These are phyloP conservation scores for Flaveria linearis DNA, from an alignment of 129 eudicot species.

Conservation along the genomic window DNA sequence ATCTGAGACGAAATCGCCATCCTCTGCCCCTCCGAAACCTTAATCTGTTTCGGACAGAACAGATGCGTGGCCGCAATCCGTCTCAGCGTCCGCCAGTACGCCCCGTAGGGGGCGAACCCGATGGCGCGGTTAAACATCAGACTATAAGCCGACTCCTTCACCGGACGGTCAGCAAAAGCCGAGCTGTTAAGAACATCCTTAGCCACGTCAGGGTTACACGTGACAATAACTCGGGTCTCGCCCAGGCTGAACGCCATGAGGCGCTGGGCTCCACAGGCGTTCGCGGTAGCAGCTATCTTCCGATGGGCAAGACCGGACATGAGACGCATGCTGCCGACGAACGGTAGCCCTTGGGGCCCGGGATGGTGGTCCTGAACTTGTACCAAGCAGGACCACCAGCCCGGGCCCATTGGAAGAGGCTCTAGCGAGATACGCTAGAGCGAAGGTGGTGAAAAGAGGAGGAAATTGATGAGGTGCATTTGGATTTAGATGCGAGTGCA, in stretches of 20 bases:
- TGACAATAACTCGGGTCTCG: slow-evolving; percentile 64
- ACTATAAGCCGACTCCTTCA: slow-evolving; percentile 73
- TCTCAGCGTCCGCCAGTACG: slow-evolving; percentile 80
- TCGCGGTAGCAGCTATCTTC: slow-evolving; percentile 66
- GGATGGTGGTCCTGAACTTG: slow-evolving; percentile 43
- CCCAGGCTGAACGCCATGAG: slow-evolving; percentile 89
- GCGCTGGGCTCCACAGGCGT: slow-evolving; percentile 46
- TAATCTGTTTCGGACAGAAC: slow-evolving; percentile 75
- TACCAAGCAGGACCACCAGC: slow-evolving; percentile 84
- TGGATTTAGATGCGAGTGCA: slow-evolving; percentile 59
- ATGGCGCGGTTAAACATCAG: slow-evolving; percentile 89
- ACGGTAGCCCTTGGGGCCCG: slow-evolving; percentile 68
- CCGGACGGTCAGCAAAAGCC: slow-evolving; percentile 78
- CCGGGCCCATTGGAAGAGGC: slow-evolving; percentile 49
- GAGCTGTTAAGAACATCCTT: slow-evolving; percentile 64
- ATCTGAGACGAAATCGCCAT: slow-evolving; percentile 44
- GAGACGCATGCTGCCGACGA: slow-evolving; percentile 77
- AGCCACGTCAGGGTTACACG: slow-evolving; percentile 79
- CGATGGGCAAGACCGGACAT: slow-evolving; percentile 90
- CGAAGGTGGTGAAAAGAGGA: slow-evolving; percentile 26
- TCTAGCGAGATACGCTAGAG: slow-evolving; percentile 32
- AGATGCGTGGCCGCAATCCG: slow-evolving; percentile 69
- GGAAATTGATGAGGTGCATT: slow-evolving; percentile 47
- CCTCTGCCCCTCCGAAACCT: slow-evolving; percentile 54
- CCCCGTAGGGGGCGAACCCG: slow-evolving; percentile 91